phyloP scores from a whole-genome alignment of 2,329 filamentous ascomycete species.

The Fusarium pseudocircinatum region DNA sequence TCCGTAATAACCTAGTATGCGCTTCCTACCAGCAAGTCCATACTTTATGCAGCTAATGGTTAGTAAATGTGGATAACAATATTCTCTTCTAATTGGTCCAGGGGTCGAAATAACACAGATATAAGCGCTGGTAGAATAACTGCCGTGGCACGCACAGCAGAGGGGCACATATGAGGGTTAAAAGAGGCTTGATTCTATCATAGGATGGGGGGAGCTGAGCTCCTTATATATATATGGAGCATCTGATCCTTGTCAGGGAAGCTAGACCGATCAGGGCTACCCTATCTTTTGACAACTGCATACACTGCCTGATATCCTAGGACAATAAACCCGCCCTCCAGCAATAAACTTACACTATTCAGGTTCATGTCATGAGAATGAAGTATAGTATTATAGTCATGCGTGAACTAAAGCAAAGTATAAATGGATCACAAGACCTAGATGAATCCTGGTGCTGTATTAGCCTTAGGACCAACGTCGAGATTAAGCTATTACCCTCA shows the following conservation, averaged over 20 bases:
- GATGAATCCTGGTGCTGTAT: not conserved
- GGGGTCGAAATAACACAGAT: not conserved
- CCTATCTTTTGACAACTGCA: too few species aligned
- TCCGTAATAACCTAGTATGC: rapidly evolving
- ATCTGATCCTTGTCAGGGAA: too few species aligned
- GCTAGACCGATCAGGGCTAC: too few species aligned
- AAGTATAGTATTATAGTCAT: not conserved
- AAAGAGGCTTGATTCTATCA: too few species aligned
- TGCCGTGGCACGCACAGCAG: too few species aligned
- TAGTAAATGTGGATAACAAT: not conserved
- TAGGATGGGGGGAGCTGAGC: too few species aligned
- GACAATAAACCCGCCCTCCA: not conserved
- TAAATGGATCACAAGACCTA: not conserved
- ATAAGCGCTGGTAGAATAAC: not conserved
- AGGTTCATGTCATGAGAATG: not conserved
- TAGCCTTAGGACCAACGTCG: not conserved
- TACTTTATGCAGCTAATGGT: not conserved
- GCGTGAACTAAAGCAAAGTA: too few species aligned
- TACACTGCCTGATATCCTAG: not conserved
- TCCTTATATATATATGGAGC: too few species aligned
- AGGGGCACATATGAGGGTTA: too few species aligned
- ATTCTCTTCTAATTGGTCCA: not conserved
- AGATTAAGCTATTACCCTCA: not conserved
- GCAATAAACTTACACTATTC: not conserved
- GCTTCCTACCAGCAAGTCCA: not conserved